Base-by-base conservation (phyloP, 2,329 filamentous ascomycete species). In the Fusarium coicis region DNA sequence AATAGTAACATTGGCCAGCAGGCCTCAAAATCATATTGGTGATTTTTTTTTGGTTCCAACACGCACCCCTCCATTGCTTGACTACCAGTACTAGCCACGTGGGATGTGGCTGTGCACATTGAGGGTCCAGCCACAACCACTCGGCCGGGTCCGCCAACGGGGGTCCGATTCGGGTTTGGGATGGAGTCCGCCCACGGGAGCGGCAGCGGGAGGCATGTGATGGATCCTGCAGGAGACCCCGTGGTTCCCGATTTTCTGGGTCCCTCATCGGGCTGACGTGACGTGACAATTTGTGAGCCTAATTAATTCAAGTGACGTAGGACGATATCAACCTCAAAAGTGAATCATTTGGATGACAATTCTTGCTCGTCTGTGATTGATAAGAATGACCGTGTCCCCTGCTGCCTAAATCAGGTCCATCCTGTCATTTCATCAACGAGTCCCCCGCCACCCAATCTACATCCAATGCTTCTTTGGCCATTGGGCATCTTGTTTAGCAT, bases 71-170 rank as follows among this genome's bases (percentile, higher is more conserved):
- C 40, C 34, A n/a, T 34, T 50, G 30, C 32, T 32, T 50, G 26
- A 44, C 58, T 54, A 39, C 18, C 16, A 37, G 36, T 18, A 46
- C 63, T 50, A 72, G 73, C 75, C 75, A 76, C 75, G 75, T 76
- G 75, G 74, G 61, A 32, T 62, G 69, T 74, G 68, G 76, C 76
- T 68, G 76, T 76, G 73, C 32, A 21, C 26, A 40, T 28, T n/a
- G 37, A 47, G 28, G 39, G 34, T 36, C 10, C 15, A 58, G 53
- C 66, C 67, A 70, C 66, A 61, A 74, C 60, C 76, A 70, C 62
- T 74, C 73, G 68, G 74, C 69, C 74, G 76, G 76, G 76, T 75
- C 74, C 71, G 66, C 58, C 74, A 73, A 62, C 66, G 52, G 73
- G 64, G 73, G 43, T 62, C 75, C 74, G 69, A 74, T 75, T 74